phyloP scores from a whole-genome alignment of 2,329 filamentous ascomycete genomes.

The Acrodontium crateriforme region DNA sequence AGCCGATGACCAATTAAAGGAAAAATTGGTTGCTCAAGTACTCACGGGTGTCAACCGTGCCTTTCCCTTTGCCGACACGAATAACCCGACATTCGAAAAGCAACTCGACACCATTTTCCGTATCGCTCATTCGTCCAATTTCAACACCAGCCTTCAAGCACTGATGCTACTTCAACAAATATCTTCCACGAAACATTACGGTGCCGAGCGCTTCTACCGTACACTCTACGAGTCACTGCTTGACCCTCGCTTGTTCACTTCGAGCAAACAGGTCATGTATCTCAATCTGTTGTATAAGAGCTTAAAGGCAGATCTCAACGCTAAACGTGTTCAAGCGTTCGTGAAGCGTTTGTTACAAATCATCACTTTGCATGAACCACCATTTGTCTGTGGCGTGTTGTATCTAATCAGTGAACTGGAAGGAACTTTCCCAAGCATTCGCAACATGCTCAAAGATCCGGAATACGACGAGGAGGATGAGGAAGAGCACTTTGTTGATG shows the following conservation, averaged over 20 bases:
- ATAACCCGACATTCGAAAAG: constrained; percentile 65
- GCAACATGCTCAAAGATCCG: constrained; percentile 63
- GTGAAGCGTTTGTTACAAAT: constrained; percentile 85
- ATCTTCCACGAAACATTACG: constrained; percentile 63
- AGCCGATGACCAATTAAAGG: constrained; percentile 50
- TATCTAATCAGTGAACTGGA: constrained; percentile 77
- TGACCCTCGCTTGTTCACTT: constrained; percentile 74
- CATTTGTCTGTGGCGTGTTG: constrained; percentile 85
- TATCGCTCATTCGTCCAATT: constrained; percentile 95
- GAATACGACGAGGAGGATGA: constrained; percentile 63
- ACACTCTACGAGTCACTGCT: constrained; percentile 90
- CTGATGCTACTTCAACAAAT: constrained; percentile 91
- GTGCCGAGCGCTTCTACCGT: constrained; percentile 82
- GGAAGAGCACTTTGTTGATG: constrained; percentile 57
- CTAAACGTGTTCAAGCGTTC: constrained; percentile 88
- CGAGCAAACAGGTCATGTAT: constrained; percentile 91
- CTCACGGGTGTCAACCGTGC: constrained; percentile 91
- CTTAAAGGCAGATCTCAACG: constrained; percentile 78
- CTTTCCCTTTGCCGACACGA: constrained; percentile 77
- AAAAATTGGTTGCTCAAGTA: constrained; percentile 85
- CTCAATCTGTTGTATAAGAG: constrained; percentile 82
- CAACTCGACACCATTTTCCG: constrained; percentile 90
- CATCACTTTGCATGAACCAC: constrained; percentile 74
- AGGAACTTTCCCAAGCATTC: constrained; percentile 64
- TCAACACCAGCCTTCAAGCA: constrained; percentile 95